Base-by-base conservation (phyloP, 2,329 filamentous ascomycete genomes). In the Exophiala phaeomuriformis region DNA sequence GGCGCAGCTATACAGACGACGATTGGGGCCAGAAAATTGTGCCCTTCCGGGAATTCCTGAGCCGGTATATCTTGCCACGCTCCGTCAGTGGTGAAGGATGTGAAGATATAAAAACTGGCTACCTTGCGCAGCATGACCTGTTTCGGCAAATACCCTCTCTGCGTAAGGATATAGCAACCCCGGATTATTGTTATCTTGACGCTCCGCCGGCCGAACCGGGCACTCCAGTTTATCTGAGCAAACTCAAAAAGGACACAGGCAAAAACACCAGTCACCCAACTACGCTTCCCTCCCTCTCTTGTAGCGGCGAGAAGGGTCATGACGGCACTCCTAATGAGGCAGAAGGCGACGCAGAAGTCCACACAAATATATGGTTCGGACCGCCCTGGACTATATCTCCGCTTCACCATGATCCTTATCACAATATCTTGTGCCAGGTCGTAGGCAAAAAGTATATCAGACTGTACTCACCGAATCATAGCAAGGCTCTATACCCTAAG, bases 381-480 rank as follows among this genome's bases (percentile, higher is more conserved):
- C 93, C 93, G 0, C 75, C 83, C 0, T 84, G 83, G 47, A 97
- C 93, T 0, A 90, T 95, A 59, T 95, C 90, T 0, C 93, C 93
- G 1, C 75, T 97, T 0, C 93, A 98, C 68, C 94, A 89, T 1
- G 93, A 97, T 65, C 88, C 87, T 1, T 94, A 96, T 68, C 88
- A 96, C 66, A 97, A 97, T 65, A 81, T 97, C 45, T 79, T 97
- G 3, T 84, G 84, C 28, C 93, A 97, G 68, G 86, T 94, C 0
- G 87, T 95, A 0, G 93, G 93, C 0, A 77, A 80, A 53, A 98
- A 98, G 70, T 97, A 97, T 68, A 74, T 97, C n/a, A 79, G 93
- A 1, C 75, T 97, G 1, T 97, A 96, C 67, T 77, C 84, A 0
- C 90, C 91, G 0, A 67, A 69, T 10, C 77, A 83, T 42, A 82